Evolutionary conservation across 202 grass and related monocot genomes (phyloP).

Genomic region (Zizania palustris): DNA sequence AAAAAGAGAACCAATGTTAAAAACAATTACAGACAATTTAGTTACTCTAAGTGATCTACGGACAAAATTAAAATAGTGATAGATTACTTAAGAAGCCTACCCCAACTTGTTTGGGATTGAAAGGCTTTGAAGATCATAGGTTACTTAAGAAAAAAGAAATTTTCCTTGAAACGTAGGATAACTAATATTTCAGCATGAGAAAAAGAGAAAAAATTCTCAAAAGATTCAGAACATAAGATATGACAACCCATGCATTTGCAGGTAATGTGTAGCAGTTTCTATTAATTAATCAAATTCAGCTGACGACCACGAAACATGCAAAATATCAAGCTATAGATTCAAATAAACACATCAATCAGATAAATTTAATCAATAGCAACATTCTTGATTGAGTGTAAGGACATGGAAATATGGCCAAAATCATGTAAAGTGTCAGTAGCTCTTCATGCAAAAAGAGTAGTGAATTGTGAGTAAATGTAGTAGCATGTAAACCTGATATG

Average conservation of each 20-base stretch:
- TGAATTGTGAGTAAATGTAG: conserved; percentile 21
- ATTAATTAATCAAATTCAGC: conserved; percentile 3
- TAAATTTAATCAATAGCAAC: conserved; percentile 5
- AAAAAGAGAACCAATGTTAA: conserved; percentile 39
- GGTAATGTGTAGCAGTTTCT: conserved; percentile 11
- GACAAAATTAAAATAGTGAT: not conserved
- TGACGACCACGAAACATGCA: not conserved
- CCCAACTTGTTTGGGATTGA: no score
- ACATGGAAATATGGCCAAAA: conserved; percentile 9
- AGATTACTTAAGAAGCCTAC: no score
- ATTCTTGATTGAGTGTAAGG: conserved; percentile 20
- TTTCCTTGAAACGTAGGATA: conserved; percentile 11
- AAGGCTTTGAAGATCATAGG: not conserved
- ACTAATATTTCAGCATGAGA: conserved; percentile 4
- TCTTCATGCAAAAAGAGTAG: not conserved
- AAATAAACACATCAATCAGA: conserved; percentile 15
- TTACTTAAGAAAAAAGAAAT: not conserved
- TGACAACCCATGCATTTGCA: not conserved
- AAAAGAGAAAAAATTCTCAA: conserved; percentile 6
- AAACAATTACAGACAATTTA: conserved; percentile 17
- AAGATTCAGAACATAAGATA: conserved; percentile 17
- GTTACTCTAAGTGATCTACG: not conserved
- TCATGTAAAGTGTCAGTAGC: not conserved
- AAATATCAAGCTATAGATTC: conserved; percentile 22
- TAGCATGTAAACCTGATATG: conserved; percentile 34